phyloP scores from a whole-genome alignment of 345 rosid genomes.

The Kandelia obovata region DNA sequence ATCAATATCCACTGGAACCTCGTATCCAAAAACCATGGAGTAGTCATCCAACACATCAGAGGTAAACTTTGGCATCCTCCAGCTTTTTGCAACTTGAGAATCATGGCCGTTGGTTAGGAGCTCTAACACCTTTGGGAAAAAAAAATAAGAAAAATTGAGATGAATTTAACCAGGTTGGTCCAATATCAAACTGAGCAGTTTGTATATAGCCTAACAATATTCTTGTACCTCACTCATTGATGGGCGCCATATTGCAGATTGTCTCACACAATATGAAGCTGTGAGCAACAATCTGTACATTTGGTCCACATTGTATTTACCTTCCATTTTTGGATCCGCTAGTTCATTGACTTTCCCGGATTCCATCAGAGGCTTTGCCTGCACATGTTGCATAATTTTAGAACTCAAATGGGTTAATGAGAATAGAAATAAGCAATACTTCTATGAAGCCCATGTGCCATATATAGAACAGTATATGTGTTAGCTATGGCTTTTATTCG shows the following conservation, averaged over 20 bases:
- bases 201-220: background rate
- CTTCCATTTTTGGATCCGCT: constrained; percentile 62
- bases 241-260: constrained; percentile 72
- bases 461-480: no score
- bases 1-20: constrained; percentile 52
- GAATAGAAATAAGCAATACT: no score
- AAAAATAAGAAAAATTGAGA: background rate
- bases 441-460: no score
- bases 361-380: constrained; percentile 92
- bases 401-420: background rate
- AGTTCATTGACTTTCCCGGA: constrained; percentile 51
- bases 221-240: constrained; percentile 68
- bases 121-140: constrained; percentile 52
- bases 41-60: constrained; percentile 67
- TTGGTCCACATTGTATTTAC: constrained; percentile 57
- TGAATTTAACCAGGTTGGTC: background rate
- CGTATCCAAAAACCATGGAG: constrained; percentile 68
- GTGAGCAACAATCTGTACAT: constrained; percentile 58
- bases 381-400: background rate
- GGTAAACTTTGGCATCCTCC: constrained; percentile 65
- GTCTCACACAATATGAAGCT: constrained; percentile 80
- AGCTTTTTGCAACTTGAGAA: constrained; percentile 49
- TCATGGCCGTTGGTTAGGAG: constrained; percentile 57
- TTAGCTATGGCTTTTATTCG: no score
- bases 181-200: background rate